These are phyloP conservation scores for Umbellularia californica DNA, from an alignment of 164 flowering plant species.

Conservation along the genomic window DNA sequence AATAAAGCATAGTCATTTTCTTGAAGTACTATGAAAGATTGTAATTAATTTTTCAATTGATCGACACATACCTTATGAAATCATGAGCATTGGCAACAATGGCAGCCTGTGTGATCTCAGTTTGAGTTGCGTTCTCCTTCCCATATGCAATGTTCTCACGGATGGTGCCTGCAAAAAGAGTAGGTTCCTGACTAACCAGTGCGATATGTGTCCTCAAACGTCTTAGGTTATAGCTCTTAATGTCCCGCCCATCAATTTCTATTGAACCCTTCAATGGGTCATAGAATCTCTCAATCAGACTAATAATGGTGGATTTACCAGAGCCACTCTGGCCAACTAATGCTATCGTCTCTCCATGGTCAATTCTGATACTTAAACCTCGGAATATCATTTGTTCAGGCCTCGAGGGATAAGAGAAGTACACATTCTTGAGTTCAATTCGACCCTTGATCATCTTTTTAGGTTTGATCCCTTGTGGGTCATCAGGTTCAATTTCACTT, in stretches of 20 bases:
- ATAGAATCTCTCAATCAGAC: constrained; percentile 31
- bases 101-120: constrained; percentile 27
- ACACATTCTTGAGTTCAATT: constrained; percentile 26
- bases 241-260: constrained; percentile 23
- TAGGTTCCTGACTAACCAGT: constrained; percentile 37
- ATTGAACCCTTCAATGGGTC: constrained; percentile 27
- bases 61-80: constrained; percentile 18
- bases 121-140: constrained; percentile 15
- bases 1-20: background rate
- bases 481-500: constrained; percentile 22
- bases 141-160: constrained; percentile 27
- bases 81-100: constrained; percentile 32
- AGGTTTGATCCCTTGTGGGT: constrained; percentile 18
- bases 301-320: constrained; percentile 33
- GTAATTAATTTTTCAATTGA: background rate
- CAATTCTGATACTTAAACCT: constrained; percentile 16
- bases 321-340: constrained; percentile 35
- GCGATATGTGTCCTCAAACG: constrained; percentile 21
- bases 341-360: constrained; percentile 23
- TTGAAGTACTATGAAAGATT: background rate
- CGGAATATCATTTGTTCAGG: constrained; percentile 22
- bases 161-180: constrained; percentile 25
- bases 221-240: constrained; percentile 21
- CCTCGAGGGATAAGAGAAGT: constrained; percentile 29
- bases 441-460: constrained; percentile 22